Evolutionary conservation across 768 basidiomycete species (phyloP).

Genomic region (Mycena rosella): DNA sequence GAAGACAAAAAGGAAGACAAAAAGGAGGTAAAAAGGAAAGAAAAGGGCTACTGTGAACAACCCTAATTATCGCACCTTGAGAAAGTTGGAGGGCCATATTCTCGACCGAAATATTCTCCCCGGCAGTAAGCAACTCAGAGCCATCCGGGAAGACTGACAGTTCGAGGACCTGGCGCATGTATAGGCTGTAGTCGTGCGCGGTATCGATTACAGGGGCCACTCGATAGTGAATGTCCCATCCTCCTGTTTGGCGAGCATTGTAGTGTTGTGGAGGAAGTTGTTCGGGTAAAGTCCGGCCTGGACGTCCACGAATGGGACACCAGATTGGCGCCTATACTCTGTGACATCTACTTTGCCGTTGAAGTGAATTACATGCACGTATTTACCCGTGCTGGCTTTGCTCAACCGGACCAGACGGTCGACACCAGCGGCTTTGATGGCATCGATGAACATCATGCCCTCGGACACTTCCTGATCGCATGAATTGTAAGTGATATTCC

Average conservation of each 20-base stretch:
- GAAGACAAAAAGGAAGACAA: too few species aligned
- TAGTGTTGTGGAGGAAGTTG: not conserved
- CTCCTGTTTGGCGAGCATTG: not conserved
- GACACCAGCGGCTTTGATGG: constrained; percentile 25
- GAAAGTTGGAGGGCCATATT: constrained; percentile 1
- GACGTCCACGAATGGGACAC: too few species aligned
- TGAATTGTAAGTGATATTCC: not conserved
- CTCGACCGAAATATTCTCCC: constrained; percentile 7
- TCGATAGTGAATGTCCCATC: constrained; percentile 16
- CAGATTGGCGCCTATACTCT: too few species aligned
- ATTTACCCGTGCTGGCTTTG: constrained; percentile 3
- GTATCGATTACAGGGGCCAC: constrained; percentile 18
- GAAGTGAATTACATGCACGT: too few species aligned
- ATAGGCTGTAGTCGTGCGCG: constrained; percentile 15
- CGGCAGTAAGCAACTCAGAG: not conserved
- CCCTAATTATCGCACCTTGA: constrained; percentile 25
- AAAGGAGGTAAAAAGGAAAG: too few species aligned
- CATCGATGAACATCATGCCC: constrained; percentile 30
- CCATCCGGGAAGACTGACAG: constrained; percentile 25
- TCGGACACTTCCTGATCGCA: constrained; percentile 19
- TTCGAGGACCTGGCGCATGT: constrained; percentile 25
- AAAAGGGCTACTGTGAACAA: too few species aligned
- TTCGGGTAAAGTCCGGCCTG: constrained; percentile 13
- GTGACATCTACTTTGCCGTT: too few species aligned
- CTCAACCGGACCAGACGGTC: constrained; percentile 30